Base-by-base conservation (phyloP, 1,284 basidiomycete genomes). In the Fomitopsis palustris region DNA sequence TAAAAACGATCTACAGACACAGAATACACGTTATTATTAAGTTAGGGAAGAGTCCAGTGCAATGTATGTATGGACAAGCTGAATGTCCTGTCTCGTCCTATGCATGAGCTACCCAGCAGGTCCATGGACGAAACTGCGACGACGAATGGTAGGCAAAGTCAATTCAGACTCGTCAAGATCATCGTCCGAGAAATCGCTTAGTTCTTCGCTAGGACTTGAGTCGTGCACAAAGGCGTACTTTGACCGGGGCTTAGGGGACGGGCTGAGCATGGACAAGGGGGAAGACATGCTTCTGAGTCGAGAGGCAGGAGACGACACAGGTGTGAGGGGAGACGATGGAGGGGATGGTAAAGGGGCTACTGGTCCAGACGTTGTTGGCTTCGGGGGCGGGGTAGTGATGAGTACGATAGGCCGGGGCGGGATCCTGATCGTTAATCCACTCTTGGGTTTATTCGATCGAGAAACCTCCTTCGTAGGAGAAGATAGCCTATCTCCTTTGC, bases 371-470 rank as follows among this genome's bases (percentile, higher is more conserved):
- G 5, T 38, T 25, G n/a, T 38, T 4, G 38, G 33, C 49, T 52
- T 52, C 16, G 49, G 31, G 31, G 33, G 29, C 23, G 56, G 21
- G 47, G 49, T 61, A 8, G 64, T 52, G 10, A 66, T 63, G 29
- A 68, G 57, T 4, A 69, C 67, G 25, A 61, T 61, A 3, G 64
- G 62, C 17, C 53, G 42, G n/a, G 61, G 51, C 27, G 64, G 68
- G 14, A 70, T 55, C 52, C 57, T 64, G 54, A 70, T 69, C 9
- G 54, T 62, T 10, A 70, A 59, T 35, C 56, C 65, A 16, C 23
- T 38, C 51, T 55, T 52, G 19, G 39, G 33, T 23, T 43, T 47
- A 16, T 23, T 27, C 25, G 45, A 47, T 12, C 27, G 47, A 9
- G 5, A n/a, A 1, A 41, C 42, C 17, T 31, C 52, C 9, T 47